A percentile compares a stretch with the other conserved stretches of the same genome.
Evolutionary conservation across 768 basidiomycete genomes (phyloP).

Genomic region (Wakefieldia striispora): DNA sequence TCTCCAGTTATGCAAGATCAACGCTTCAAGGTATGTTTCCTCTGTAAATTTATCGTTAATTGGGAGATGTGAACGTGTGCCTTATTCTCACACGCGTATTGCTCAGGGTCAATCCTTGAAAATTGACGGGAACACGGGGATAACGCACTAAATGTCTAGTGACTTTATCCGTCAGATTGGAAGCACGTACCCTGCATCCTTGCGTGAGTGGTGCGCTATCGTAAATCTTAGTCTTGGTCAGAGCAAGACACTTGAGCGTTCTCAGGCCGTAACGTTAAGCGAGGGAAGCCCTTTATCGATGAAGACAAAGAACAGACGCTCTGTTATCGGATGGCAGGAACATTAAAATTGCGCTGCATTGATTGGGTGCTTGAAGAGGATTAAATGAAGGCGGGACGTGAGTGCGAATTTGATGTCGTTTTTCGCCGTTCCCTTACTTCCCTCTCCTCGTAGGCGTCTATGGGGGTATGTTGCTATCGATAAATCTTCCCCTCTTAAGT

Average conservation of each 20-base stretch:
- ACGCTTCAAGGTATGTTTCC: not conserved
- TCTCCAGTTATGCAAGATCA: not conserved
- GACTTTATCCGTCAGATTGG: not conserved
- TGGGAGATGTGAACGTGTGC: not conserved
- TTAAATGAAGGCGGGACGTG: not conserved
- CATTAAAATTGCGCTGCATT: not conserved
- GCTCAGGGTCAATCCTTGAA: not conserved
- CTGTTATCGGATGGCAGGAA: not conserved
- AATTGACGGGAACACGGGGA: not conserved
- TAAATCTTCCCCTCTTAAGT: not conserved
- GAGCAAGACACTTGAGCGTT: not conserved
- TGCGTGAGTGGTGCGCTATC: not conserved
- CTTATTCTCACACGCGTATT: not conserved
- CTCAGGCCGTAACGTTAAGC: conserved; percentile 1
- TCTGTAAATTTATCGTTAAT: not conserved
- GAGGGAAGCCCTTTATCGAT: conserved; percentile 4
- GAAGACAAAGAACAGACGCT: not conserved
- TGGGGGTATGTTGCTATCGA: not conserved
- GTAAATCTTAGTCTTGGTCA: not conserved
- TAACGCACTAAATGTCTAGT: not conserved
- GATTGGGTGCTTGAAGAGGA: not conserved
- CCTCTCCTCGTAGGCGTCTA: no score
- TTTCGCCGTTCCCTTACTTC: no score
- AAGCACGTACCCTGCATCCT: not conserved
- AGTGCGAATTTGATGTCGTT: no score